Base-by-base conservation (phyloP, 257 asterid species). In the Rehmannia glutinosa region DNA sequence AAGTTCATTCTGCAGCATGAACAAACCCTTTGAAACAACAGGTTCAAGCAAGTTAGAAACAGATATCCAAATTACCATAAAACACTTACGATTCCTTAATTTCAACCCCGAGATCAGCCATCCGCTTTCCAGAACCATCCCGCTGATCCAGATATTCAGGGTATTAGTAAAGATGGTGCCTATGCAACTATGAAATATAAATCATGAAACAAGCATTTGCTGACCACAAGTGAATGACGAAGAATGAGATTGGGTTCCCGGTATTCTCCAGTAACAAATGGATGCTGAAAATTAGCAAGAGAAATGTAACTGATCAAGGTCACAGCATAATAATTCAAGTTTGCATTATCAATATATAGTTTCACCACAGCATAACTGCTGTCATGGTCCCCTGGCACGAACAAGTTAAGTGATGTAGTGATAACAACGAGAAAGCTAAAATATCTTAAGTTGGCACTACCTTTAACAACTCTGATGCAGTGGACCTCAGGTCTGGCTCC, bases 181-280 rank as follows among this genome's bases (percentile, higher is more conserved):
- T 57, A 51, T 20, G 32, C 17, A 54, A 35, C 47, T 65, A 41
- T 19, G 43, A 76, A 64, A 30, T 49, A 50, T 62, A 21, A 32
- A 38, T 62, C 36, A 42, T 27, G 45, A 72, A 46, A 67, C 5
- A 72, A 71, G 67, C 60, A 74, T 77, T 45, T 32, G 36, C 92
- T 71, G 57, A 89, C 94, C 89, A 71, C 24, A 45, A 72, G 60
- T 59, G 90, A 81, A 58, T 64, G 72, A 55, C 87, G 77, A 27
- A 71, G 70, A 67, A 20, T 79, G 52, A 75, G 75, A 55, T 68
- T 76, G 17, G 84, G 76, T 65, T 89, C 87, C 59, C 70, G 84
- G 67, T 73, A 71, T 61, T 81, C 84, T 57, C 89, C 87, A 62
- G 95, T 89, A 70, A 89, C 95, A 79, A 89, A 86, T 58, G 90